phyloP scores from a whole-genome alignment of 148 eudicot species.

The Persicaria maculosa region DNA sequence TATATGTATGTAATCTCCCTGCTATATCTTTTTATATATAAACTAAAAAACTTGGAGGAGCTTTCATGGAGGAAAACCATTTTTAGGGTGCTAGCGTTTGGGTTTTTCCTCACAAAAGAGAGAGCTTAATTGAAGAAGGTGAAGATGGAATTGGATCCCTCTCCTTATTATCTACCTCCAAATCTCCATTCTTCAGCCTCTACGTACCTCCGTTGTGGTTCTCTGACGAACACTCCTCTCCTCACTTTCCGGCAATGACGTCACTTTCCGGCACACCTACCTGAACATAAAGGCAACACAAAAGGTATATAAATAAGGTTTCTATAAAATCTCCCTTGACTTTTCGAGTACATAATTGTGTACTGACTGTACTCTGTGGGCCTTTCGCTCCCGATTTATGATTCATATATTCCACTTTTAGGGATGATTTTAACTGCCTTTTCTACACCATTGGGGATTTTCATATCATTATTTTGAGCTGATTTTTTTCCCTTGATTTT shows the following conservation, averaged over 20 bases:
- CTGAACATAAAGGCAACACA: too few species aligned
- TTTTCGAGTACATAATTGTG: too few species aligned
- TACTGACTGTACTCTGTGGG: too few species aligned
- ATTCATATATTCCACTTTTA: too few species aligned
- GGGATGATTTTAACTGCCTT: too few species aligned
- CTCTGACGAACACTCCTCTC: neutral
- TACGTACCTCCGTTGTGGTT: neutral
- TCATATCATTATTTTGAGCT: too few species aligned
- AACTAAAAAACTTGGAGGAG: neutral
- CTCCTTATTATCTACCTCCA: neutral
- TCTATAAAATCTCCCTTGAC: too few species aligned
- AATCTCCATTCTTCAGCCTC: neutral
- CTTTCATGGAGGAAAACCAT: constrained; percentile 2
- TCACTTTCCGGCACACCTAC: neutral
- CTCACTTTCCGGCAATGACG: constrained; percentile 7
- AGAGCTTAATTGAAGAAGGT: neutral
- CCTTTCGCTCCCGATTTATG: too few species aligned
- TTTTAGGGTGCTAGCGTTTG: neutral
- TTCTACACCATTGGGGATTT: too few species aligned
- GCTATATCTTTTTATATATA: neutral
- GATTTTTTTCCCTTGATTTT: too few species aligned
- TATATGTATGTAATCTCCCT: too few species aligned
- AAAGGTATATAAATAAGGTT: too few species aligned
- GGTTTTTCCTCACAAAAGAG: neutral
- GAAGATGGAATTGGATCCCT: neutral